Base-by-base conservation (phyloP, 345 rosid species). In the Camelina sativa region DNA sequence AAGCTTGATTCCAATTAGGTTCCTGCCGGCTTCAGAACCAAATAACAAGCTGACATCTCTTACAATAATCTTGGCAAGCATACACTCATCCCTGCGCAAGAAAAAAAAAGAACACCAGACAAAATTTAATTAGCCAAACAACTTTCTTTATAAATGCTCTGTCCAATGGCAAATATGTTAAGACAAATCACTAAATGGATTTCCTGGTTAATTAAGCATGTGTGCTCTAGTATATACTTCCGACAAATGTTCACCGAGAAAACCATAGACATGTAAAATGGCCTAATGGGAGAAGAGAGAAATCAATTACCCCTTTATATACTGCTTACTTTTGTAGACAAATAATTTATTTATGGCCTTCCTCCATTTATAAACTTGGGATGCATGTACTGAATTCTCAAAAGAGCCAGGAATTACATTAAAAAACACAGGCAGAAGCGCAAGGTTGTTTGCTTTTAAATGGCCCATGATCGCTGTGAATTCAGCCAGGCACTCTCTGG, bases 311-410 rank as follows among this genome's bases (percentile, higher is more conserved):
- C 74, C 74, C 17, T 41, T 60, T 3, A 0, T 51, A 35, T 48
- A 75, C 2, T 17, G 61, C 48, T 67, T 7, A 25, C 0, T 5
- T 2, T 6, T 60, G 62, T 5, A 1, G 23, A 20, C 19, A 38
- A 6, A 0, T 28, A 40, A 11, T 59, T 67, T 13, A 1, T 0
- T 16, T 20, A 58, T 25, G 13, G 62, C 61, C 8, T 4, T 2
- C 67, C 38, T 38, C 73, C 78, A 74, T 58, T 66, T 67, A 41
- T 4, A 51, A 67, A 28, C 11, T 58, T 66, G 23, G 20, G 44
- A 20, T 16, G 52, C 67, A 8, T 3, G 22, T 11, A 51, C 17
- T 20, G 70, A 56, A 34, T 25, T 12, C 47, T 0, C 20, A 66
- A 65, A 58, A 11, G 16, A 44, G 60, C 23, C 67, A 2, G 2